Percentiles rank a stretch among this genome's conserved stretches.
Evolutionary conservation across 2,329 filamentous ascomycete species (phyloP).

Genomic region (Sporothrix sp.): DNA sequence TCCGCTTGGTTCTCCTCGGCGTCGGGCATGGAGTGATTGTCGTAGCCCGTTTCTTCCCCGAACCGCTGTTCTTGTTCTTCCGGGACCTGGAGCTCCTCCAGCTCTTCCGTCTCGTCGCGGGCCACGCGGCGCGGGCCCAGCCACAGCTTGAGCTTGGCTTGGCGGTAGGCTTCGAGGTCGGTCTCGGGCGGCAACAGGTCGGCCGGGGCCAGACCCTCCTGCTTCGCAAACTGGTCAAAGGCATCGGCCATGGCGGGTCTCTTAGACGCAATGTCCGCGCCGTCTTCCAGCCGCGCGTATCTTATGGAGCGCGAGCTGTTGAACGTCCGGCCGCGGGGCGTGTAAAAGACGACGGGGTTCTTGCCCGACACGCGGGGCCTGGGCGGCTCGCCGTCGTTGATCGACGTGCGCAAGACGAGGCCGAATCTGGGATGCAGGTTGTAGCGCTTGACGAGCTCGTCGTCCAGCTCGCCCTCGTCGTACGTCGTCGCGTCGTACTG

Average conservation of each 20-base stretch:
- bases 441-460: slow-evolving; percentile 39
- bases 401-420: slow-evolving; percentile 39
- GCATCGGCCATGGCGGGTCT: slow-evolving; percentile 17
- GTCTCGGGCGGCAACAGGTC: slow-evolving; percentile 15
- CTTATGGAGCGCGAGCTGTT: slow-evolving; percentile 37
- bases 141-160: slow-evolving; percentile 14
- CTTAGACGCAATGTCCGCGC: background rate
- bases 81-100: no score
- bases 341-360: slow-evolving; percentile 40
- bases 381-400: slow-evolving; percentile 34
- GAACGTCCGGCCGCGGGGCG: slow-evolving; percentile 36
- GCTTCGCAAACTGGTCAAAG: slow-evolving; percentile 19
- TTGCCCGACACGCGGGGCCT: slow-evolving; percentile 34
- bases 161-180: slow-evolving; percentile 15
- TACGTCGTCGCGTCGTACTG: slow-evolving; percentile 43
- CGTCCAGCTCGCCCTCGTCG: slow-evolving; percentile 41
- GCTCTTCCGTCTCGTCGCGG: slow-evolving; percentile 15
- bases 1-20: slow-evolving; percentile 18
- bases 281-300: slow-evolving; percentile 22
- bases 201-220: slow-evolving; percentile 20
- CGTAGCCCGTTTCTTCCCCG: slow-evolving; percentile 12
- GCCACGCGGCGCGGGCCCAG: slow-evolving; percentile 12
- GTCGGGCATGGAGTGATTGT: slow-evolving; percentile 5
- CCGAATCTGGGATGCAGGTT: slow-evolving; percentile 44
- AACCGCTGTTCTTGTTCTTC: slow-evolving; percentile 12